Evolutionary conservation across 2,329 filamentous ascomycete species (phyloP).

Genomic region (Aureobasidium sp.): DNA sequence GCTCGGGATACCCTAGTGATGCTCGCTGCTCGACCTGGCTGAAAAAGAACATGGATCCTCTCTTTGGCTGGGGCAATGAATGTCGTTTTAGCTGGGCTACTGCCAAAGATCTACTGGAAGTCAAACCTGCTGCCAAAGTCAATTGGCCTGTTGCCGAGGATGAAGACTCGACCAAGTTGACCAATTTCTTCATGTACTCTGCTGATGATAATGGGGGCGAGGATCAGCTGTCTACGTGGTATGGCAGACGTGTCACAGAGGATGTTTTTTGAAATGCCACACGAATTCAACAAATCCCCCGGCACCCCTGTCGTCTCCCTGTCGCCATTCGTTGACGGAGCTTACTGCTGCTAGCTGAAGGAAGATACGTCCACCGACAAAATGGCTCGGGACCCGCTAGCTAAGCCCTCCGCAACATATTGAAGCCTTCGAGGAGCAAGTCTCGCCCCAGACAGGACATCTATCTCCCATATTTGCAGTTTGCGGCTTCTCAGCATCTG

Average conservation of each 20-base stretch:
- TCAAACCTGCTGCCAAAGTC: slow-evolving; percentile 61
- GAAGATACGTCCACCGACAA: too few relatives aligned
- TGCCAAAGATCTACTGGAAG: slow-evolving; percentile 83
- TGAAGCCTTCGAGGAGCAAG: too few relatives aligned
- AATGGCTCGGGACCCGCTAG: too few relatives aligned
- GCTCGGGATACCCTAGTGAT: slow-evolving; percentile 90
- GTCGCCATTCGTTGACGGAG: neutral
- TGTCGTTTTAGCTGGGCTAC: slow-evolving; percentile 96
- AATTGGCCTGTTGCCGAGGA: slow-evolving; percentile 76
- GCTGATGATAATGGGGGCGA: slow-evolving; percentile 38
- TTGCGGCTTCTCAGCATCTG: too few relatives aligned
- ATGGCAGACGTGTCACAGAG: slow-evolving; percentile 62
- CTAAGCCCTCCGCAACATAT: too few relatives aligned
- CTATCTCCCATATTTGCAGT: too few relatives aligned
- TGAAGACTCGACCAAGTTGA: slow-evolving; percentile 59
- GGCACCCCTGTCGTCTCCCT: neutral
- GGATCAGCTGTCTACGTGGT: slow-evolving; percentile 74
- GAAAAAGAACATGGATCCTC: slow-evolving; percentile 75
- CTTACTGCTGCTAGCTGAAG: neutral
- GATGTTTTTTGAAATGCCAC: slow-evolving; percentile 59
- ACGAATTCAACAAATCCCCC: neutral
- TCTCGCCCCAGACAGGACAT: too few relatives aligned
- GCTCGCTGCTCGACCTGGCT: slow-evolving; percentile 74
- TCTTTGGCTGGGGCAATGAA: slow-evolving; percentile 93
- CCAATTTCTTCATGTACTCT: slow-evolving; percentile 61